phyloP scores from a whole-genome alignment of 768 basidiomycete genomes.

The Podaxis sp. region DNA sequence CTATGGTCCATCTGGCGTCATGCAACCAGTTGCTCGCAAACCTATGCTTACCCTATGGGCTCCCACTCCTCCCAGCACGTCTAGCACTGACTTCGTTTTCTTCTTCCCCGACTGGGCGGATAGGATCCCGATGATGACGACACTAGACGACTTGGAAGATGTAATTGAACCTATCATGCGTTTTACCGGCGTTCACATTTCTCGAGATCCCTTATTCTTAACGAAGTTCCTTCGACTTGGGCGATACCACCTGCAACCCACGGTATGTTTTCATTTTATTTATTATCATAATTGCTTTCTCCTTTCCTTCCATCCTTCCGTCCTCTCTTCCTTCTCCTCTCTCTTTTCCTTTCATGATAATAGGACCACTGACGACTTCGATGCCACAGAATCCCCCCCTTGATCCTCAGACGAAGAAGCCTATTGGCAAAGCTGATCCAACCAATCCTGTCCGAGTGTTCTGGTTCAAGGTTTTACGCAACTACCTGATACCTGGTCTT shows the following conservation, averaged over 20 bases:
- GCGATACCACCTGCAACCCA: constrained; percentile 53
- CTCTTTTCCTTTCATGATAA: not conserved
- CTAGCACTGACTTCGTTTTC: constrained; percentile 75
- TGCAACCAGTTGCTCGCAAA: constrained; percentile 55
- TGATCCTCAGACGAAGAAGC: constrained; percentile 63
- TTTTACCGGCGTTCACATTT: constrained; percentile 79
- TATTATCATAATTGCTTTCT: too few relatives aligned
- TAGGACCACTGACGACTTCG: not conserved
- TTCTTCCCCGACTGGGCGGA: constrained; percentile 88
- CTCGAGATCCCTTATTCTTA: constrained; percentile 73
- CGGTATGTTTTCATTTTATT: not conserved
- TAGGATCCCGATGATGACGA: constrained; percentile 61
- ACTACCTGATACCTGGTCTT: constrained; percentile 83
- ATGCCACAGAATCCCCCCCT: constrained; percentile 38
- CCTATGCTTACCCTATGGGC: constrained; percentile 70
- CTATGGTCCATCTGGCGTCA: constrained; percentile 56
- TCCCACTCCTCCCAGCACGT: constrained; percentile 80
- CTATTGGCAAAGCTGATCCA: constrained; percentile 49
- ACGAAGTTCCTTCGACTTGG: constrained; percentile 82
- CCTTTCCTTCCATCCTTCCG: too few relatives aligned
- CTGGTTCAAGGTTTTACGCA: constrained; percentile 81
- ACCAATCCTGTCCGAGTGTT: constrained; percentile 65
- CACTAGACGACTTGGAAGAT: constrained; percentile 66
- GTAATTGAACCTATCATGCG: constrained; percentile 78
- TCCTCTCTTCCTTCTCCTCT: too few relatives aligned